These are phyloP conservation scores for Chaetoceros tenuissimus DNA, from an alignment of 108 stramenopile species.

Conservation along the genomic window DNA sequence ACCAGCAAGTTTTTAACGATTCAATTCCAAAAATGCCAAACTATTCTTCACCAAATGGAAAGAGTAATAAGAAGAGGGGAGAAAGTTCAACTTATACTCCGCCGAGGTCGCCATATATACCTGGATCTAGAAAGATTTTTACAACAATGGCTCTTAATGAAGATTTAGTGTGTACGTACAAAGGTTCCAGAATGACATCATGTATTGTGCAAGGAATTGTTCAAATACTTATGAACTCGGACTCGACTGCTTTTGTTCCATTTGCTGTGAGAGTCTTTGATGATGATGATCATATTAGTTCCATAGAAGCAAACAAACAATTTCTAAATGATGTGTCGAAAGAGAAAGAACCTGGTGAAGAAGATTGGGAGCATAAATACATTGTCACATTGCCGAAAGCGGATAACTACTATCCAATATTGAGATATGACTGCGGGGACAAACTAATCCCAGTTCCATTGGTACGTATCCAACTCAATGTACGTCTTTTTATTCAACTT, in stretches of 20 bases:
- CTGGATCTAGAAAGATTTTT: conserved; percentile 10
- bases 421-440: conserved; percentile 66
- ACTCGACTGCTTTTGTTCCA: conserved; percentile 26
- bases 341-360: conserved; percentile 8
- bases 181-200: conserved; percentile 58
- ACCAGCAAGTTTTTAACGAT: no score
- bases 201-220: conserved; percentile 72
- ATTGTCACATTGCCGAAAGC: conserved; percentile 56
- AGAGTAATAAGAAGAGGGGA: no score
- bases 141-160: conserved; percentile 68
- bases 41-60: no score
- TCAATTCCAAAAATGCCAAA: no score
- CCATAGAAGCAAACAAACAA: conserved; percentile 70
- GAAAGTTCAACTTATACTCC: neutral
- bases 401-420: conserved; percentile 70
- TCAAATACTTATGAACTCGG: conserved; percentile 45
- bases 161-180: conserved; percentile 81
- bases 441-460: conserved; percentile 79
- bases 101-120: neutral
- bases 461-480: conserved; percentile 47
- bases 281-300: conserved; percentile 51
- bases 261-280: conserved; percentile 61
- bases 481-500: no score
- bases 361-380: conserved; percentile 25
- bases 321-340: conserved; percentile 39